Evolutionary conservation across 1,284 basidiomycete genomes (phyloP).

Genomic region (Termitomyces sp.): DNA sequence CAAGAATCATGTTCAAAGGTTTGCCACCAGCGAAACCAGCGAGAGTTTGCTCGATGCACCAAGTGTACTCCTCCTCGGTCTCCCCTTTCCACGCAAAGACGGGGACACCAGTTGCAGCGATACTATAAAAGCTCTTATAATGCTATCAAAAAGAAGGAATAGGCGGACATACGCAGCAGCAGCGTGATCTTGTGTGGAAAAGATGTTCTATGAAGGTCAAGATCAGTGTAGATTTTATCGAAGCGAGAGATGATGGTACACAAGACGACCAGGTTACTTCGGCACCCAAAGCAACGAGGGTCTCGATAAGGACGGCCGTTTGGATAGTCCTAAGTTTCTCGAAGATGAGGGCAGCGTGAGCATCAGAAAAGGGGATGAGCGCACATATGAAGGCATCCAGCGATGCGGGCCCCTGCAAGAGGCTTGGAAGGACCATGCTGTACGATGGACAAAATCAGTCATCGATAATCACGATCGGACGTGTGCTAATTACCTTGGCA

Average conservation of each 20-base stretch:
- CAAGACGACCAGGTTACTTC: slow-evolving; percentile 99
- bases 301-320: slow-evolving; percentile 96
- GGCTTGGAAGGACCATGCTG: slow-evolving; percentile 83
- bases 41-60: slow-evolving; percentile 98
- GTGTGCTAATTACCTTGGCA: slow-evolving; percentile 53
- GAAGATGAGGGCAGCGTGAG: background rate
- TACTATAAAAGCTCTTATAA: slow-evolving; percentile 39
- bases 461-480: slow-evolving; percentile 8
- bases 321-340: slow-evolving; percentile 77
- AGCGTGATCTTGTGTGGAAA: slow-evolving; percentile 99
- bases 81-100: slow-evolving; percentile 99
- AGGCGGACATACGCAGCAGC: slow-evolving; percentile 79
- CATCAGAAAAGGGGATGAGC: slow-evolving; percentile 14
- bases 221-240: slow-evolving; percentile 2
- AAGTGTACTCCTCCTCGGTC: slow-evolving; percentile 97
- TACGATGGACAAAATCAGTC: slow-evolving; percentile 19
- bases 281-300: slow-evolving; percentile 90
- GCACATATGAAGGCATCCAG: slow-evolving; percentile 96
- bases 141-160: background rate
- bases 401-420: slow-evolving; percentile 93
- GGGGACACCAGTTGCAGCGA: slow-evolving; percentile 96
- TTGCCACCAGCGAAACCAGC: slow-evolving; percentile 76
- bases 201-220: slow-evolving; percentile 79
- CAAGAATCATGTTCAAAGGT: slow-evolving; percentile 97
- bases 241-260: slow-evolving; percentile 34